Evolutionary conservation across 768 basidiomycete genomes (phyloP).

Genomic region (Leucogyrophana mollusca): DNA sequence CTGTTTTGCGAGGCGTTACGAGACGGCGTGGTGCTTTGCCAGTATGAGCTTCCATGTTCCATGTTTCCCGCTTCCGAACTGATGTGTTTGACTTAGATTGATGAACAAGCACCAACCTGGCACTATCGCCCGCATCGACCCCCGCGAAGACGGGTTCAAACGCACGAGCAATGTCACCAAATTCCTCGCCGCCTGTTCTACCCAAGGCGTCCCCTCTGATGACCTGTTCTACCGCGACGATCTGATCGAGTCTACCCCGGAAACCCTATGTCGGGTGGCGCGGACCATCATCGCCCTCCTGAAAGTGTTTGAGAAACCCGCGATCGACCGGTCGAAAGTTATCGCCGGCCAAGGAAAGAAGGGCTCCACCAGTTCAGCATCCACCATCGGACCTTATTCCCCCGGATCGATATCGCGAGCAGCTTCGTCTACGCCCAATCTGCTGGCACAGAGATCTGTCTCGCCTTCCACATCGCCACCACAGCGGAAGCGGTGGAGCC

Average conservation of each 20-base stretch:
- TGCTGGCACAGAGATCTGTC: constrained; percentile 37
- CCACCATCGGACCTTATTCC: constrained; percentile 37
- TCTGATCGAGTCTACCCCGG: constrained; percentile 56
- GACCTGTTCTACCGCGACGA: constrained; percentile 71
- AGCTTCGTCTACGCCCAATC: constrained; percentile 64
- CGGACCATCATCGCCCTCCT: constrained; percentile 69
- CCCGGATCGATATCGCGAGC: constrained; percentile 36
- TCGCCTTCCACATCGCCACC: constrained; percentile 34
- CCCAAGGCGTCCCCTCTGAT: constrained; percentile 59
- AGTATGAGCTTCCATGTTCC: constrained; percentile 53
- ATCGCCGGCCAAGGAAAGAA: constrained; percentile 40
- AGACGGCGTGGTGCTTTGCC: constrained; percentile 88
- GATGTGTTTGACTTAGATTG: constrained; percentile 44
- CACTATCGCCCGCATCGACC: constrained; percentile 59
- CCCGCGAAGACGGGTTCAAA: constrained; percentile 63
- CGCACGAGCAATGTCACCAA: constrained; percentile 72
- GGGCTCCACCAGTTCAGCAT: constrained; percentile 16
- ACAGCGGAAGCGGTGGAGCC: constrained; percentile 47
- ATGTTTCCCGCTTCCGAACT: constrained; percentile 7
- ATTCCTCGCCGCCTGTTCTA: constrained; percentile 74
- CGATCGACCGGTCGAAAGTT: constrained; percentile 44
- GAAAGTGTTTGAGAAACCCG: constrained; percentile 55
- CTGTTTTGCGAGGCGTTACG: constrained; percentile 73
- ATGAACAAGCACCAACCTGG: constrained; percentile 75
- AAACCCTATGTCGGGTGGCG: constrained; percentile 71